These are phyloP conservation scores for Pleurotus pulmonarius DNA, from an alignment of 768 basidiomycete genomes.

Conservation along the genomic window DNA sequence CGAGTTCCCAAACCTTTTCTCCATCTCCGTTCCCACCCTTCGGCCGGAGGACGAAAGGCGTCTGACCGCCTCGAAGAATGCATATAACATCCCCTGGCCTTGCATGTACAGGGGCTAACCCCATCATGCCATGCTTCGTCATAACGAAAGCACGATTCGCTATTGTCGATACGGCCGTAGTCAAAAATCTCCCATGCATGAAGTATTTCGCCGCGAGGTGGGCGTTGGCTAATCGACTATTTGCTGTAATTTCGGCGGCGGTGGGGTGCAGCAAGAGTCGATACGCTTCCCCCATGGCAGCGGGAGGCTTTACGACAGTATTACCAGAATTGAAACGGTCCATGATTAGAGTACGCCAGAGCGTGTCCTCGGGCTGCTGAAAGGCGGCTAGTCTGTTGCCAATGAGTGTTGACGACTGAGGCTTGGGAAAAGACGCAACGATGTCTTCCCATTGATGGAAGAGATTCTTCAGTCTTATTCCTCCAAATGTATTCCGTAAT, in stretches of 20 bases:
- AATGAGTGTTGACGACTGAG: too few relatives aligned
- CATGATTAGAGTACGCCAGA: neutral
- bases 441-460: neutral
- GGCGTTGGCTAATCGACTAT: neutral
- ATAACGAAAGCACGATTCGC: neutral
- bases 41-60: neutral
- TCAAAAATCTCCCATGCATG: neutral
- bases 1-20: neutral
- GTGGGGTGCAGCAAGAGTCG: neutral
- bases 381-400: too few relatives aligned
- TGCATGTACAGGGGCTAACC: neutral
- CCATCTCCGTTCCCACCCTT: neutral
- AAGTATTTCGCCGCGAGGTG: too few relatives aligned
- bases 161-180: neutral
- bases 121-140: neutral
- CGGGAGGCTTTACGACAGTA: neutral
- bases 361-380: neutral
- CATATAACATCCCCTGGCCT: neutral
- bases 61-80: neutral
- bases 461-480: neutral
- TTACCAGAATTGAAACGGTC: neutral
- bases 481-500: neutral
- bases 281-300: neutral
- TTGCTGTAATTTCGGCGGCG: neutral
- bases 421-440: neutral